Conservation (phyloP, 352 stramenopile species). For the Globisporangium alternatum region DNA sequence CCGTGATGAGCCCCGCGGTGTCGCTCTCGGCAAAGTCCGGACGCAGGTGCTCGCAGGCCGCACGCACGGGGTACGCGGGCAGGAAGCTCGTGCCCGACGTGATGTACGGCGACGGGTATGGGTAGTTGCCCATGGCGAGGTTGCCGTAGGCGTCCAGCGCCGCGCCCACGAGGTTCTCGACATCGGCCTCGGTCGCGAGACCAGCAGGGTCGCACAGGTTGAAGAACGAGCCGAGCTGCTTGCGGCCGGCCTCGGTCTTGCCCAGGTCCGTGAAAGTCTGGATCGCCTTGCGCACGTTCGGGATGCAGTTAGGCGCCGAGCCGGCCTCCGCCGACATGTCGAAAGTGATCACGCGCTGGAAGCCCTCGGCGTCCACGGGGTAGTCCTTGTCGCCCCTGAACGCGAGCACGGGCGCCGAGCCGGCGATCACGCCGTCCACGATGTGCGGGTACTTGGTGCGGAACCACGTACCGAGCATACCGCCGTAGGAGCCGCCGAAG, state of each 20-base stretch:
- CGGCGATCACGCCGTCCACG: conserved; percentile 61
- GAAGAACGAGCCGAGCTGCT: conserved; percentile 25
- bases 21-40: conserved; percentile 39
- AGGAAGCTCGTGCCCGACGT: conserved; percentile 37
- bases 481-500: conserved; percentile 78
- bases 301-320: conserved; percentile 32
- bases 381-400: conserved; percentile 46
- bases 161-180: conserved; percentile 18
- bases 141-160: conserved; percentile 26
- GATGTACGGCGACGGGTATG: conserved; percentile 50
- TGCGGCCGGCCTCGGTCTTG: conserved; percentile 15
- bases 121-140: conserved; percentile 47
- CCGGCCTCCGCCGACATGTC: conserved; percentile 38
- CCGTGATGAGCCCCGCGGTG: conserved; percentile 20
- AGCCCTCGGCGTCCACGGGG: conserved; percentile 36
- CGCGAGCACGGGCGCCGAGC: conserved; percentile 59
- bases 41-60: conserved; percentile 31
- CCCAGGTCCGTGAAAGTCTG: conserved; percentile 68
- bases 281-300: conserved; percentile 28
- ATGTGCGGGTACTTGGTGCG: conserved; percentile 74
- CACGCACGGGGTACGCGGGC: conserved; percentile 35
- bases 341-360: conserved; percentile 38
- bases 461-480: conserved; percentile 76
- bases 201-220: conserved; percentile 27
- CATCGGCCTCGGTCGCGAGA: conserved; percentile 4